Conservation (phyloP, 495 filamentous ascomycete genomes). For the Neurospora pannonica region DNA sequence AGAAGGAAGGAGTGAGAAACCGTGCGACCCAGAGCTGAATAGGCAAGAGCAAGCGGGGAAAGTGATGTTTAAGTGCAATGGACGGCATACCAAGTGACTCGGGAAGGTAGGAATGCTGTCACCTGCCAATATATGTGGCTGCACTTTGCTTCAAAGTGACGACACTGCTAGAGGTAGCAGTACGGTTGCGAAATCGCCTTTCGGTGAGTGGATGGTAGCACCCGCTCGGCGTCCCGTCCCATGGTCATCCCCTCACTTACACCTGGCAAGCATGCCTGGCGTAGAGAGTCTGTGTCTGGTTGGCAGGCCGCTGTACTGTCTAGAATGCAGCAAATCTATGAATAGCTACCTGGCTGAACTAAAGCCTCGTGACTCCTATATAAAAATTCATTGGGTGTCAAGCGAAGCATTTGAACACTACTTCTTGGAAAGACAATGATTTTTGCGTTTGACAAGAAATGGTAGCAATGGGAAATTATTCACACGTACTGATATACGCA, state of each 20-base stretch:
- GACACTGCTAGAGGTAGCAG: neutral
- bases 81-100: neutral
- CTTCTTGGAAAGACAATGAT: neutral
- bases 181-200: neutral
- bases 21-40: neutral
- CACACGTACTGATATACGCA: neutral
- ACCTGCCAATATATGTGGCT: neutral
- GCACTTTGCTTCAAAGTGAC: neutral
- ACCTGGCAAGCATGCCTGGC: neutral
- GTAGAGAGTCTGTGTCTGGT: neutral
- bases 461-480: neutral
- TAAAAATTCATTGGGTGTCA: neutral
- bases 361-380: neutral
- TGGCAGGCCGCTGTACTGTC: neutral
- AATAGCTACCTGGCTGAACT: neutral
- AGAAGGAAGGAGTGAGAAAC: neutral
- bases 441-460: neutral
- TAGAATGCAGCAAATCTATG: neutral
- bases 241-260: neutral
- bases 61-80: neutral
- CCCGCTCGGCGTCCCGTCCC: neutral
- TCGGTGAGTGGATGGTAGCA: neutral
- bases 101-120: neutral
- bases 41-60: neutral
- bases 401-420: neutral